Percentiles rank a stretch among this genome's conserved stretches.
These are phyloP conservation scores for Hygrocybe coccinea DNA, from an alignment of 768 basidiomycete genomes.

Conservation along the genomic window DNA sequence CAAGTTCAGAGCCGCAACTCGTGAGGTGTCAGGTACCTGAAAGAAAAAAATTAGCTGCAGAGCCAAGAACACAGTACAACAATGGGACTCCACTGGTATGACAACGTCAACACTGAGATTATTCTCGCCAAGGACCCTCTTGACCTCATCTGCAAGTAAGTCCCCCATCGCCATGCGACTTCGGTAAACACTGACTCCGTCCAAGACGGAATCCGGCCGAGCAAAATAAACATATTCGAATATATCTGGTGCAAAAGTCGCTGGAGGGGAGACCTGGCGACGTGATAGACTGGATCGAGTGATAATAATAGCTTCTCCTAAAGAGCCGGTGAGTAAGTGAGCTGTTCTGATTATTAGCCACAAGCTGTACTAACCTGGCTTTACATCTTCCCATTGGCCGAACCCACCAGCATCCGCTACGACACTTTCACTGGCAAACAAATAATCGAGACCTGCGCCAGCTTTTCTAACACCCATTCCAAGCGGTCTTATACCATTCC, in stretches of 20 bases:
- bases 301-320: slow-evolving; percentile 94
- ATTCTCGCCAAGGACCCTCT: slow-evolving; percentile 60
- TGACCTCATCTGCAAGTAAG: slow-evolving; percentile 82
- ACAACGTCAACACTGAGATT: slow-evolving; percentile 86
- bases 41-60: neutral
- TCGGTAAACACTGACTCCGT: slow-evolving; percentile 95
- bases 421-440: slow-evolving; percentile 93
- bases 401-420: slow-evolving; percentile 94
- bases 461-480: slow-evolving; percentile 73
- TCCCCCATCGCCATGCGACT: slow-evolving; percentile 99
- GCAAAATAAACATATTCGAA: slow-evolving; percentile 99
- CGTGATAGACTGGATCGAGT: slow-evolving; percentile 75
- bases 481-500: slow-evolving; percentile 92
- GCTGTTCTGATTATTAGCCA: neutral
- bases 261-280: slow-evolving; percentile 63
- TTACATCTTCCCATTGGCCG: slow-evolving; percentile 87
- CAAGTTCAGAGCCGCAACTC: slow-evolving; percentile 92
- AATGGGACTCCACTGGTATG: slow-evolving; percentile 63
- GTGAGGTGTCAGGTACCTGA: slow-evolving; percentile 91
- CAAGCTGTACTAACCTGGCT: slow-evolving; percentile 55
- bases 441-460: slow-evolving; percentile 67
- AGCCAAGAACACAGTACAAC: slow-evolving; percentile 4
- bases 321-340: slow-evolving; percentile 2
- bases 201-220: slow-evolving; percentile 93
- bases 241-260: slow-evolving; percentile 91